Evolutionary conservation across 768 basidiomycete genomes (phyloP).

Genomic region (Cyclocybe cylindracea): DNA sequence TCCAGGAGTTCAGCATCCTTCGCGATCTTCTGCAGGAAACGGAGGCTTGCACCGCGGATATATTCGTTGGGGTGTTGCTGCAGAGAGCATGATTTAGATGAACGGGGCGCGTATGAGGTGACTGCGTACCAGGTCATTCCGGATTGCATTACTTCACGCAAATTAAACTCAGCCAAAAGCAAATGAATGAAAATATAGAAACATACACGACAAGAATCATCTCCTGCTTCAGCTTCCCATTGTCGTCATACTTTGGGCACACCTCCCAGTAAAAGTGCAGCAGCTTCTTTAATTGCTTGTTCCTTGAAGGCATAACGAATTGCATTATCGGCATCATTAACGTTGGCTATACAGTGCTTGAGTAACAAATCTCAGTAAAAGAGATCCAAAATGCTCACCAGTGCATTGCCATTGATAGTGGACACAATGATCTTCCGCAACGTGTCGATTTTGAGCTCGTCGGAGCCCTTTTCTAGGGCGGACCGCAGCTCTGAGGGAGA

Average conservation of each 20-base stretch:
- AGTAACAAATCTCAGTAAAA: background rate
- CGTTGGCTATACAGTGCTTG: constrained; percentile 56
- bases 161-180: constrained; percentile 7
- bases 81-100: constrained; percentile 4
- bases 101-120: background rate
- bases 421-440: constrained; percentile 91
- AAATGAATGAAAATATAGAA: background rate
- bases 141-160: constrained; percentile 81
- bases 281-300: constrained; percentile 96
- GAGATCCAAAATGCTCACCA: constrained; percentile 50
- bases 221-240: constrained; percentile 97
- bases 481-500: constrained; percentile 81
- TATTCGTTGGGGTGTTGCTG: constrained; percentile 99
- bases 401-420: constrained; percentile 92
- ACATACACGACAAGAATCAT: constrained; percentile 99
- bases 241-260: constrained; percentile 96
- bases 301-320: constrained; percentile 92
- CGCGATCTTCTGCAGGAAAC: constrained; percentile 94
- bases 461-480: constrained; percentile 90
- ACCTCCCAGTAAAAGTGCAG: constrained; percentile 97
- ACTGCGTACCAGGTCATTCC: constrained; percentile 86
- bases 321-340: constrained; percentile 99
- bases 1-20: constrained; percentile 93
- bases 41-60: constrained; percentile 95
- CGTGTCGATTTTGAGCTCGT: constrained; percentile 96